Evolutionary conservation across 2,329 filamentous ascomycete genomes (phyloP), one percentile per base, ranked within the genome.

Genomic region (Microdochium nivale): DNA sequence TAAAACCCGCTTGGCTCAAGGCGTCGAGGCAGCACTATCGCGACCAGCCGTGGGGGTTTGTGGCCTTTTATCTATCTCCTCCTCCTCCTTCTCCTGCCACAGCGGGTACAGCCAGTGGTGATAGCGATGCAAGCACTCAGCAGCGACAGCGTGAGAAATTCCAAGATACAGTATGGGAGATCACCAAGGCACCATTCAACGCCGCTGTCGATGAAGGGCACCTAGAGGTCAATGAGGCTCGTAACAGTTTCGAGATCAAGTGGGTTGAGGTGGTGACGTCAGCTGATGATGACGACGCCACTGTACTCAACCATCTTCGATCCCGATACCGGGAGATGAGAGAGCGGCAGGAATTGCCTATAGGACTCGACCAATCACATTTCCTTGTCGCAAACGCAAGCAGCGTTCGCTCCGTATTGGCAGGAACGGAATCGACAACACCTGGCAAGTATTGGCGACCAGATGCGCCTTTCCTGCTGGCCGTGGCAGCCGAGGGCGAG

Each of bases 191-290:
- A 7, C 48, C 50, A 7, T 54, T 58, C 25, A 46, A 54, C 19
- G 35, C 27, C 10, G 53, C 52, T 23, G 37, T 53, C n/a, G 44
- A 54, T 27, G 16, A 47, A n/a, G 50, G 51, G 25, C 49, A 54
- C 47, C 49, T 50, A 33, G 54, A 53, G 16, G 48, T 55, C 5
- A 44, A 43, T 10, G 46, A 55, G 33, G 56, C 53, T 13, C 48
- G 54, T 21, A 47, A 23, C n/a, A 50, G 25, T 19, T 58, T 56
- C 47, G 51, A 51, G 37, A 40, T 58, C n/a, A 48, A 37, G 37
- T 56, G 56, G 56, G 51, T 58, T 32, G 56, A 58, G 35, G 54
- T 55, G 35, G 35, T 40, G 19, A 19, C 35, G 35, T 40, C 35
- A 40, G 35, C 35, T 40, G 35, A 40, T 40, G 35, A 40, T 40